Base-by-base conservation (phyloP, 345 rosid genomes). In the Excoecaria agallocha region DNA sequence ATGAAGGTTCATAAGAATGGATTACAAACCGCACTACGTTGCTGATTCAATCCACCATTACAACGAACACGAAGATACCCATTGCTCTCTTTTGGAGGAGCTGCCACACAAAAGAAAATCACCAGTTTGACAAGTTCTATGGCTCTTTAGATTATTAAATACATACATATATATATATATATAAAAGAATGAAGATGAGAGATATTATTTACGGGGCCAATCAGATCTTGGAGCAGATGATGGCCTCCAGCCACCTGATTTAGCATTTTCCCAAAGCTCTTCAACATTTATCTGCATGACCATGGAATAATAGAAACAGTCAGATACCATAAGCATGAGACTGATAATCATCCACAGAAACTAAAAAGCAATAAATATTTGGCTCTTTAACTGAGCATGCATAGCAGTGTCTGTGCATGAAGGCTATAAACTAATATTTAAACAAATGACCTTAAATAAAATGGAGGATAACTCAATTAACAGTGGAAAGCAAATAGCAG, bases 1-100 rank as follows among this genome's bases (percentile, higher is more conserved):
- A 41, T 11, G 30, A 22, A 67, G 58, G 46, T 43, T 45, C 20
- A 9, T 15, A 11, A 68, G 49, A 59, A 75, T 35, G 37, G 35
- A 13, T 35, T 41, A 87, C 96, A 54, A 78, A 96, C 99, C 86
- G 97, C 99, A 80, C 88, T 95, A 69, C 99, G 93, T 69, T 95
- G 99, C 84, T 95, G 99, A 85, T 95, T 95, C 83, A 95, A 81
- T 55, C 99, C 97, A 81, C 99, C 98, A 75, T 95, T 95, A 80
- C 98, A 95, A 12, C 98, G 98, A 69, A 95, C 98, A 74, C 98
- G 97, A 73, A 95, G 90, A 81, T 89, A 95, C 38, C 99, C 97
- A 84, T 87, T 93, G 60, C 85, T 89, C 81, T 88, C 93, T 67
- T 61, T 83, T 3, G 94, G 86, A 69, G 98, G 98, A 84, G 99